Percentiles rank a stretch among this genome's conserved stretches.
Conservation (phyloP, 2,329 filamentous ascomycete genomes). For the Coniochaeta hoffmannii region DNA sequence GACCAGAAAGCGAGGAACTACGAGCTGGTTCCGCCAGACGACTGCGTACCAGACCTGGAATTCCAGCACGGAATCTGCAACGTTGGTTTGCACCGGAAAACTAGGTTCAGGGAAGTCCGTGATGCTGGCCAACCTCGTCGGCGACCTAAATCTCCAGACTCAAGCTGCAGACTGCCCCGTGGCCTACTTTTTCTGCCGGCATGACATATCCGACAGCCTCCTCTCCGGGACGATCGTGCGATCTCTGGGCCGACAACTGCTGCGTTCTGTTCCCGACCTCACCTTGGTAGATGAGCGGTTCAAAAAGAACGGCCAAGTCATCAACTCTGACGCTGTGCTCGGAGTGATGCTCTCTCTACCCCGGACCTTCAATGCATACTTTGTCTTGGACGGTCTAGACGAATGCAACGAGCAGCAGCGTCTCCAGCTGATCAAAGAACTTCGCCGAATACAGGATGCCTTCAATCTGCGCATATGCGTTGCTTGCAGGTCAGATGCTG, state of each 20-base stretch:
- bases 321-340: constrained; percentile 11
- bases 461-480: constrained; percentile 8
- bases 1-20: constrained; percentile 28
- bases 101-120: constrained; percentile 38
- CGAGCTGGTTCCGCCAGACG: constrained; percentile 15
- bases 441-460: constrained; percentile 5
- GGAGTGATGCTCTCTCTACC: constrained; percentile 14
- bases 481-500: constrained; percentile 6
- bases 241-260: constrained; percentile 27
- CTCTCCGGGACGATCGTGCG: constrained; percentile 21
- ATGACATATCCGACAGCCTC: constrained; percentile 22
- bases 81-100: constrained; percentile 29
- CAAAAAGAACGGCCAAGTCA: background rate
- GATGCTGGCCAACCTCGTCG: constrained; percentile 33
- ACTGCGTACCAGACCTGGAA: constrained; percentile 15
- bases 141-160: constrained; percentile 22
- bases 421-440: background rate
- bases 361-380: constrained; percentile 14
- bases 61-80: constrained; percentile 5
- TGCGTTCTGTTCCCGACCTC: constrained; percentile 18
- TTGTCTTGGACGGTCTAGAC: constrained; percentile 27
- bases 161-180: constrained; percentile 8
- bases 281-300: constrained; percentile 5
- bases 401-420: constrained; percentile 15
- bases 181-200: constrained; percentile 26